Base-by-base conservation (phyloP, 1,284 basidiomycete species). In the Tetrapyrgos nigripes region DNA sequence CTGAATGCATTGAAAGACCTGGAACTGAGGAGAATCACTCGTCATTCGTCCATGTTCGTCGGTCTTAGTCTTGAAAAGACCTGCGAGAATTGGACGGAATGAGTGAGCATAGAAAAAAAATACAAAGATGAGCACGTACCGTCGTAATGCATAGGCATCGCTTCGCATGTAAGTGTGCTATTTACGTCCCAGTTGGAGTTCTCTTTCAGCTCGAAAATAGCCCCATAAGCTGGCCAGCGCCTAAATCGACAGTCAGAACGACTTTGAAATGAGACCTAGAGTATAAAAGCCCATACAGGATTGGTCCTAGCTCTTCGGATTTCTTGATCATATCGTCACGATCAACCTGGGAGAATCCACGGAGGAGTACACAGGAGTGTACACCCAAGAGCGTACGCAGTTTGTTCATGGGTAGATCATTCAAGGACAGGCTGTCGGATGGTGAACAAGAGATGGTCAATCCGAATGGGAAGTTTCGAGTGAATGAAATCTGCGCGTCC, bases 131-230 rank as follows among this genome's bases (percentile, higher is more conserved):
- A n/a, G n/a, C n/a, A n/a, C n/a, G n/a, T n/a, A 48, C 46, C 46
- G 21, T 48, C 46, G 23, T 48, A 48, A 48, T 48, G 46, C 46
- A 48, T 48, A 6, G 46, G 46, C 46, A 48, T 48, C 14, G 46
- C 46, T 26, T 48, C 46, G 46, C 19, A 23, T 14, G 46, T 26
- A 6, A 48, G 24, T 14, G 46, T 21, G 46, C 13, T 45, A 19
- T 45, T 21, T 14, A 48, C 46, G 24, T 48, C 46, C 23, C 19
- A 23, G 23, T 26, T 27, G 3, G 46, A 23, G 26, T 26, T 48
- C 46, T 48, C 46, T 26, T 48, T 48, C 24, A 48, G 17, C 46
- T 48, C 46, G 14, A 48, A 48, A 6, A 48, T 48, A 14, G 46
- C 46, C 17, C 46, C 46, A 27, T 23, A 48, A 21, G 46, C 46